Evolutionary conservation across 495 filamentous ascomycete species (phyloP), one percentile per base, ranked within the genome.

Genomic region (Amphirosellinia nigrospora): DNA sequence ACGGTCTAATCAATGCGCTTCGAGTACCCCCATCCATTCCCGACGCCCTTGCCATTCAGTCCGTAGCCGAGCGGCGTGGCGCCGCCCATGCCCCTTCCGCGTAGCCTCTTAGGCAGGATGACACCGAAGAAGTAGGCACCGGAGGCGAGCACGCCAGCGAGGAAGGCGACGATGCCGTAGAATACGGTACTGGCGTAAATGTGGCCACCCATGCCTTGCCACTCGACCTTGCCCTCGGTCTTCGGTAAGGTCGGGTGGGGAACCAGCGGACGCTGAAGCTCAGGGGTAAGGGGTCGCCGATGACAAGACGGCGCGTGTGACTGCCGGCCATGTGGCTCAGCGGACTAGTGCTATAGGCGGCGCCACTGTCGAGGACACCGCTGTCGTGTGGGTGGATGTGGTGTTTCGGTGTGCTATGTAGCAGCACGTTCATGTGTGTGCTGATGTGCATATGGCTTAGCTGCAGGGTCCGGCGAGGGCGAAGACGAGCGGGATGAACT

Each of bases 401-500:
- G 73, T 82, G 83, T 75, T 82, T 86, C 28, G 84, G 85, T 21
- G 88, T 89, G 69, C 90, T 93, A 77, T 97, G 94, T 72, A 96
- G 83, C 26, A 97, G 82, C 72, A 97, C 88, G 79, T 98, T 98
- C 78, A 99, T 86, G 70, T 91, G 87, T 10, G 94, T 94, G 78
- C 89, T 90, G 75, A 99, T 90, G 83, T 99, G 96, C 71, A 99
- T 84, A 77, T 99, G 96, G 74, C 89, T 92, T 38, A 90, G 85
- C 77, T 99, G 95, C 23, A 98, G 85, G 0, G 92, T 95, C 96
- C 96, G 53, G 94, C 89, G 26, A 99, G 82, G 11, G 94, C 93
- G 73, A 99, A 92, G 9, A 96, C 92, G 10, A 90, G 79, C 1
- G 88, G 88, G n/a, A 89, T 79, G 75, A 85, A 88, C 72, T 89